A percentile compares a stretch with the other conserved stretches of the same genome.
These are phyloP conservation scores for Terana coerulea DNA, from an alignment of 768 basidiomycete genomes.

Conservation along the genomic window DNA sequence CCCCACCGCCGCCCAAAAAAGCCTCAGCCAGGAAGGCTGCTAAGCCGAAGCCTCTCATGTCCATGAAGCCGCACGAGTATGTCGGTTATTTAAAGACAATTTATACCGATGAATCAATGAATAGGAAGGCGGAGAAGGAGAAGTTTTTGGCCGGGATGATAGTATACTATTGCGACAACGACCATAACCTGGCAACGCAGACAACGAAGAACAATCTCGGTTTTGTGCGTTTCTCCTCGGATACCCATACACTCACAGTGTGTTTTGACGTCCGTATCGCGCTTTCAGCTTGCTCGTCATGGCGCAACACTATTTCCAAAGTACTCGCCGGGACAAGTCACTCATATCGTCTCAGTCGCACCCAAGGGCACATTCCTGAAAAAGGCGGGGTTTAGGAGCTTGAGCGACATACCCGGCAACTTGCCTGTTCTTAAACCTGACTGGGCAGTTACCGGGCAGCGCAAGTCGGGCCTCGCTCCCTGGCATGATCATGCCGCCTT, in stretches of 20 bases:
- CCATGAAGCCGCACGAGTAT: too few species aligned
- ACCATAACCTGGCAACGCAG: conserved; percentile 48
- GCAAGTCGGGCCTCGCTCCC: not conserved
- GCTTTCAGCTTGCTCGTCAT: conserved; percentile 50
- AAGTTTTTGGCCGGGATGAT: conserved; percentile 48
- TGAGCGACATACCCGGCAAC: conserved; percentile 57
- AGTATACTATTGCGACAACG: conserved; percentile 59
- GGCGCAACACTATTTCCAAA: conserved; percentile 59
- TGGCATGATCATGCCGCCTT: conserved; percentile 17
- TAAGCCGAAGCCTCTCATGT: too few species aligned
- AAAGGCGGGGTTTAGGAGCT: conserved; percentile 44
- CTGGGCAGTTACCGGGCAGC: conserved; percentile 47
- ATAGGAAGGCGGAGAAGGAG: not conserved
- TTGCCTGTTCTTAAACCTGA: conserved; percentile 64
- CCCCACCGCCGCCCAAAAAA: not conserved
- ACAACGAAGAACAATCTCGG: conserved; percentile 56
- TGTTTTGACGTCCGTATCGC: not conserved
- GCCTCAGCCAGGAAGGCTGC: too few species aligned
- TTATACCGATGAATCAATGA: not conserved
- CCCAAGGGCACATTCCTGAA: conserved; percentile 24
- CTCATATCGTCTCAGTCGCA: conserved; percentile 58
- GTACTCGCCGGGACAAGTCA: conserved; percentile 54
- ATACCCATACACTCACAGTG: not conserved
- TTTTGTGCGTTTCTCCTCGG: conserved; percentile 41
- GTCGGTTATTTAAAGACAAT: too few species aligned